phyloP scores from a whole-genome alignment of 2,329 filamentous ascomycete species.

The Lachnellula subtilissima region DNA sequence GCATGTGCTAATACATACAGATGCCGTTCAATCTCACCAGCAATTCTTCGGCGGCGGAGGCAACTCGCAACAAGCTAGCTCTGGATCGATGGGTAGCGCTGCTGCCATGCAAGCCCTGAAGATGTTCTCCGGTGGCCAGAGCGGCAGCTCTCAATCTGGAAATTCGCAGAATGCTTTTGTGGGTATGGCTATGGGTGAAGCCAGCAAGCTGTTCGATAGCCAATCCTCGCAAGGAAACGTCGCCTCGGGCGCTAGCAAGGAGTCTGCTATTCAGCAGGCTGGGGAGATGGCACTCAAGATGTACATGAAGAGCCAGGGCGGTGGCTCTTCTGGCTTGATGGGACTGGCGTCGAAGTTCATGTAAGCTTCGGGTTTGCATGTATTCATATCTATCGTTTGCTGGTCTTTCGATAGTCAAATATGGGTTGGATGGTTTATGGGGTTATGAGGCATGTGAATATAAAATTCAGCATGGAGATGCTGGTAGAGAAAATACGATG shows the following conservation, averaged over 20 bases:
- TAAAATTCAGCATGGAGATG: background rate
- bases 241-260: conserved; percentile 62
- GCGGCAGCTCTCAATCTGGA: conserved; percentile 38
- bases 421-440: background rate
- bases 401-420: background rate
- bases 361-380: conserved; percentile 16
- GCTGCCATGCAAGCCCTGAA: conserved; percentile 79
- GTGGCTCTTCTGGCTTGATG: conserved; percentile 36
- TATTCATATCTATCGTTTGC: background rate
- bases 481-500: background rate
- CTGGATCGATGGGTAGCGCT: conserved; percentile 60
- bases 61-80: conserved; percentile 35
- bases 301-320: conserved; percentile 74
- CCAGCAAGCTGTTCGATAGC: conserved; percentile 64
- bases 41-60: conserved; percentile 60
- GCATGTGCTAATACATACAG: conserved; percentile 31
- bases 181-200: conserved; percentile 82
- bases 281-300: conserved; percentile 87
- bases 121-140: conserved; percentile 62
- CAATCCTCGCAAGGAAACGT: conserved; percentile 52
- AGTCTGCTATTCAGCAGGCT: conserved; percentile 72
- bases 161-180: conserved; percentile 74
- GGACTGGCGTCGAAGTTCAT: conserved; percentile 60
- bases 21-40: conserved; percentile 71
- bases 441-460: background rate